Evolutionary conservation across 805 yeast species (phyloP).

Genomic region (Grigorovia transvaalensis): DNA sequence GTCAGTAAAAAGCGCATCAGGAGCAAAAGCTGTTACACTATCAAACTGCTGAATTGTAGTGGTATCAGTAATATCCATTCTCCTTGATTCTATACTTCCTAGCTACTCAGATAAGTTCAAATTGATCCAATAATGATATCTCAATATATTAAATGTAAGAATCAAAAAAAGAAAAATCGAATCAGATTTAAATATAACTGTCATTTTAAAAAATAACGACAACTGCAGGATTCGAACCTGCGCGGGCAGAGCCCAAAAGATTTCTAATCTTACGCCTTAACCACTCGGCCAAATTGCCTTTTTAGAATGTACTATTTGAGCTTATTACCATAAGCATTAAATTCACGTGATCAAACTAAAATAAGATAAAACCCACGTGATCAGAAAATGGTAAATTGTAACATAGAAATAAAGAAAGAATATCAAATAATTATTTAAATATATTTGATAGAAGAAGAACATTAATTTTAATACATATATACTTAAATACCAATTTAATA

Average conservation of each 20-base stretch:
- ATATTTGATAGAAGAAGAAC: no score
- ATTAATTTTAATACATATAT: no score
- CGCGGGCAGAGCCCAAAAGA: conserved; percentile 52
- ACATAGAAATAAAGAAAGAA: no score
- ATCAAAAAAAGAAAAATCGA: background rate
- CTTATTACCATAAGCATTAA: no score
- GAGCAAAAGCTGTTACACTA: conserved; percentile 13
- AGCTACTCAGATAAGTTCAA: background rate
- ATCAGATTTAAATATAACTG: no score
- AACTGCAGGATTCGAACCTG: conserved; percentile 68
- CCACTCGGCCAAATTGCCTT: conserved; percentile 52
- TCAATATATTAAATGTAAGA: background rate
- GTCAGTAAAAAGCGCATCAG: conserved; percentile 54
- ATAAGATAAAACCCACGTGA: no score
- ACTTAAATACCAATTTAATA: no score
- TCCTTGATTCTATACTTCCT: background rate
- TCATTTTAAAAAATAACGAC: conserved; percentile 39
- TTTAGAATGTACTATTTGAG: no score
- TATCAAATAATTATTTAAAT: no score
- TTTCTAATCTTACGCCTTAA: conserved; percentile 56
- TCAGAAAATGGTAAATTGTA: no score
- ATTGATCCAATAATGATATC: background rate
- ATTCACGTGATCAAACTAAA: no score
- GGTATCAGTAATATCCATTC: background rate
- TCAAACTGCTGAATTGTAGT: conserved; percentile 6